Conservation (phyloP, 106 monocot genomes). For the Vanilla planifolia region DNA sequence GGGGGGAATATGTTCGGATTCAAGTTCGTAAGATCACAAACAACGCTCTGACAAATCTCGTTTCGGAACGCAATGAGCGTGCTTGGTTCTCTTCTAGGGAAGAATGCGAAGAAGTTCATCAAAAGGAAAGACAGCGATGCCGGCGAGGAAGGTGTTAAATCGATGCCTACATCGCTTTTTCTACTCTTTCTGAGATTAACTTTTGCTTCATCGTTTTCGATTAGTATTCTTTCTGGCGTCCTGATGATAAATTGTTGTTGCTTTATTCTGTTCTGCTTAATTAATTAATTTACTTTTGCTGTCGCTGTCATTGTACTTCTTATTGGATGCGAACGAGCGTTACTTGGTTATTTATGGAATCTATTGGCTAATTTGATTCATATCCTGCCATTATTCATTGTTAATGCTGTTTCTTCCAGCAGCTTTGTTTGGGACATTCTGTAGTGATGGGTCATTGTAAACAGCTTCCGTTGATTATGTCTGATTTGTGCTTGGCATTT, state of each 20-base stretch:
- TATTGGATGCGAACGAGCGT: not conserved
- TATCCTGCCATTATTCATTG: too few relatives aligned
- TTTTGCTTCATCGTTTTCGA: not conserved
- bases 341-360: too few relatives aligned
- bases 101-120: conserved; percentile 30
- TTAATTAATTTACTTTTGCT: not conserved
- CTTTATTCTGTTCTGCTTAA: not conserved
- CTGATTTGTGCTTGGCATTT: too few relatives aligned
- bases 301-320: not conserved
- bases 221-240: not conserved
- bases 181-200: not conserved
- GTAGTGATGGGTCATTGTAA: too few relatives aligned
- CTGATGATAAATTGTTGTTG: not conserved
- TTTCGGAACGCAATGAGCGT: conserved; percentile 23
- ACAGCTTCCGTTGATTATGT: too few relatives aligned
- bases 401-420: too few relatives aligned
- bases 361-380: not conserved
- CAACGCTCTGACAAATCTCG: not conserved
- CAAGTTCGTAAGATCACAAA: not conserved
- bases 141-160: conserved; percentile 38
- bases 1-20: not conserved
- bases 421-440: too few relatives aligned
- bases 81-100: conserved; percentile 25
- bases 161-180: not conserved
- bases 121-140: conserved; percentile 69